Conservation (phyloP, 2,329 filamentous ascomycete genomes). For the Arthrobotrys sinensis region DNA sequence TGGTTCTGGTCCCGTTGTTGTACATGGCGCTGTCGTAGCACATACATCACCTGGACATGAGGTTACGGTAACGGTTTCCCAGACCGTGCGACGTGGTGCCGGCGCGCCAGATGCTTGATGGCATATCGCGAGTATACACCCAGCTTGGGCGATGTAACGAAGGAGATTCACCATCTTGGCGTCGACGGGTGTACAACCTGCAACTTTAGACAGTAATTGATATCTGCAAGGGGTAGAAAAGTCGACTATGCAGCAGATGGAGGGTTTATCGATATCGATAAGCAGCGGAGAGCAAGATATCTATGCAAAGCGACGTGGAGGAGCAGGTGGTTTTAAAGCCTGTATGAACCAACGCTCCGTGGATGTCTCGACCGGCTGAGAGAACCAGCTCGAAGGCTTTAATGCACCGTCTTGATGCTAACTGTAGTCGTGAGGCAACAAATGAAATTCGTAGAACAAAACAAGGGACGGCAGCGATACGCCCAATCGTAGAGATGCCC, state of each 20-base stretch:
- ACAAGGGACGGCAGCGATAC: conserved; percentile 40
- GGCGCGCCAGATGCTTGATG: conserved; percentile 22
- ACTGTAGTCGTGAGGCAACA: conserved; percentile 40
- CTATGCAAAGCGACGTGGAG: conserved; percentile 15
- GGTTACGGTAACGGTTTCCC: conserved; percentile 50
- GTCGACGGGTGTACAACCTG: neutral
- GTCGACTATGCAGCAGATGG: neutral
- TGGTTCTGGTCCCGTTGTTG: conserved; percentile 6
- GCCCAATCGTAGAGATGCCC: conserved; percentile 53
- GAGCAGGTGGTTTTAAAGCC: conserved; percentile 9
- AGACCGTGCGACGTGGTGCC: conserved; percentile 38
- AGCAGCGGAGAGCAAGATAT: neutral
- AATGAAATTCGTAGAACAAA: conserved; percentile 60
- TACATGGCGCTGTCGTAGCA: conserved; percentile 20
- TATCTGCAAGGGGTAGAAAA: conserved; percentile 16
- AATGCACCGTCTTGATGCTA: conserved; percentile 22
- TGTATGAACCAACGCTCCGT: conserved; percentile 2
- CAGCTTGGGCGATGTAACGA: conserved; percentile 29
- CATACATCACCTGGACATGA: conserved; percentile 31
- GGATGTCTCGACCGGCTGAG: neutral
- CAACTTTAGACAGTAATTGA: conserved; percentile 1
- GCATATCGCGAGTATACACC: conserved; percentile 34
- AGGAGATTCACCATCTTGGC: conserved; percentile 41
- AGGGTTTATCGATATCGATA: conserved; percentile 42
- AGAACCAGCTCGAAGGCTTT: conserved; percentile 10